Conservation (phyloP, 2,329 filamentous ascomycete species). For the Talaromyces rugulosus region DNA sequence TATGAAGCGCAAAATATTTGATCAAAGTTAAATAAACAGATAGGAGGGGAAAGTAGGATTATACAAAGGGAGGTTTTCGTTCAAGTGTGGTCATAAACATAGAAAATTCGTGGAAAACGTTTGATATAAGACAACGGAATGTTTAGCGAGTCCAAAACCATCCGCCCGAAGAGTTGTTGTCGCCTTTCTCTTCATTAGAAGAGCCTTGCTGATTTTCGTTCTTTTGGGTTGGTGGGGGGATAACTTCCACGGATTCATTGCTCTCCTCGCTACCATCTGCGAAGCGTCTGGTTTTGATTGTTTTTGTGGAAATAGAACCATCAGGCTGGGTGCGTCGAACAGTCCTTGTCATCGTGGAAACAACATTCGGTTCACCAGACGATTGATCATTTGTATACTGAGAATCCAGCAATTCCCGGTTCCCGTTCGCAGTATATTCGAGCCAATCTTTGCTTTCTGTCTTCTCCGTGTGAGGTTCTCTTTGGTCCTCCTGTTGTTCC, state of each 20-base stretch:
- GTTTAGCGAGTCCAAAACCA: conserved; percentile 13
- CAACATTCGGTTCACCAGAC: conserved; percentile 29
- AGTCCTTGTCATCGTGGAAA: conserved; percentile 56
- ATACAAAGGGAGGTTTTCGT: background rate
- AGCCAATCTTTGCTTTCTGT: conserved; percentile 24
- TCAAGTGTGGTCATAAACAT: background rate
- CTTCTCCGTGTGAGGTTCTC: conserved; percentile 10
- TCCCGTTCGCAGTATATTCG: conserved; percentile 13
- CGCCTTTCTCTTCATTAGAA: background rate
- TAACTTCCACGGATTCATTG: conserved; percentile 49
- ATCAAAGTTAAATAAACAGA: background rate
- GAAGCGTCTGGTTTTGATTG: conserved; percentile 55
- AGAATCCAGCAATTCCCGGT: conserved; percentile 7
- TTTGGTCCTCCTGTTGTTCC: conserved; percentile 18
- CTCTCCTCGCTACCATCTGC: conserved; percentile 58
- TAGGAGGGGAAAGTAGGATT: background rate
- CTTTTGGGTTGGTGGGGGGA: conserved; percentile 16
- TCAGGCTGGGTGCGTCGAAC: conserved; percentile 53
- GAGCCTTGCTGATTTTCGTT: background rate
- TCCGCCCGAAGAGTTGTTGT: background rate
- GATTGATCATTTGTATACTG: conserved; percentile 19
- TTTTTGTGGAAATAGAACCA: conserved; percentile 55
- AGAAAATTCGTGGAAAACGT: background rate
- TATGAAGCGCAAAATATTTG: background rate
- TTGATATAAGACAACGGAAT: background rate